Base-by-base conservation (phyloP, 768 basidiomycete genomes). In the Tylopilus rubrobrunneus region DNA sequence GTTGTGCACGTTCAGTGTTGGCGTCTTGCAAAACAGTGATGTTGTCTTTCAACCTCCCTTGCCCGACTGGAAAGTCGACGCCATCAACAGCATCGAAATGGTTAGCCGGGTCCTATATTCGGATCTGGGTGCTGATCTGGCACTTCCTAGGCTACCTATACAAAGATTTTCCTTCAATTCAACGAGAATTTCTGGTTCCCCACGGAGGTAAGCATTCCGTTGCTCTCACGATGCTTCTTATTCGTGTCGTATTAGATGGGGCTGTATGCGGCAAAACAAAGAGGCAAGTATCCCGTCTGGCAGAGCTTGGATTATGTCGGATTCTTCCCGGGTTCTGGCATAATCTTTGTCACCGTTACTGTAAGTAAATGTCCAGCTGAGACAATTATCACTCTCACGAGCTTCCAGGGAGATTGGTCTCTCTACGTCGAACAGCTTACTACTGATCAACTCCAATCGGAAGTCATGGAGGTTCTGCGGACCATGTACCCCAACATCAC, bases 161-260 rank as follows among this genome's bases (percentile, higher is more conserved):
- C 85, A 3, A 86, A 86, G 65, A 84, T 87, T 25, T 86, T 85
- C 67, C 61, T 86, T 45, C 77, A 83, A 56, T 87, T 86, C 60
- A 73, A 78, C 0, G 62, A 77, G 51, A 82, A 80, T 25, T 87
- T 87, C 65, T 86, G 80, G 80, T 79, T 77, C 51, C 67, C 73
- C 27, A 79, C 77, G 0, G 63, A 80, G 73, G 75, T 71, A 37
- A 25, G 37, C 3, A 7, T 11, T 23, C 11, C 14, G 5, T 11
- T 1, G 10, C 3, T 33, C 0, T 34, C 12, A 10, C 19, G 19
- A 12, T 8, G 42, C 14, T 25, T 25, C 25, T 25, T 25, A 25
- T 25, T 5, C 3, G 25, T 17, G 0, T 31, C 17, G 17, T 10
- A 40, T 36, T 45, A 69, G 69, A 60, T 71, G 69, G 83, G 74